Base-by-base conservation (phyloP, 306 rosid genomes). In the Morella rubra region DNA sequence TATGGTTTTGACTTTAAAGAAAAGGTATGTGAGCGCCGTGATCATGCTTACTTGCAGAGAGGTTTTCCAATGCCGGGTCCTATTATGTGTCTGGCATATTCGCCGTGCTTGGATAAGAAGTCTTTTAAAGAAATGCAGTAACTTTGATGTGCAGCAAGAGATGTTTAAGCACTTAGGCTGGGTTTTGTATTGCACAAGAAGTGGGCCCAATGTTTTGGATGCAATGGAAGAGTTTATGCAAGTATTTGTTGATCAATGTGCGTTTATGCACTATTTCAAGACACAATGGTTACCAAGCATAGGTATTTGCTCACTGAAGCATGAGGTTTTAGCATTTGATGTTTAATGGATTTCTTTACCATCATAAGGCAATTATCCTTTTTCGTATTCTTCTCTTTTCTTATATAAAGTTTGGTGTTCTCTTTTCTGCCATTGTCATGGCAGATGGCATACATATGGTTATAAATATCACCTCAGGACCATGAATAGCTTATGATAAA, bases 171-270 rank as follows among this genome's bases (percentile, higher is more conserved):
- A 84, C 56, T 75, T 92, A 77, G 90, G 93, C 9, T 82, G 93
- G 83, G 66, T 92, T 83, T 71, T 92, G 76, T 92, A 85, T 81
- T 84, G 86, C 84, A 76, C 89, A 72, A 87, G 88, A 81, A 81
- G 82, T 76, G 90, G 91, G 77, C 83, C 85, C 65, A 84, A 74
- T 86, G 76, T 87, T 68, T 72, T 76, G 83, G 93, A 81, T 78
- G 86, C 87, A 50, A 69, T 90, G 79, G 97, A 90, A 77, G 96
- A 92, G 86, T 83, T 92, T 77, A 83, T 81, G 93, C 90, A 90
- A 84, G 84, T 87, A 74, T 92, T 92, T 88, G 89, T 90, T 67
- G 97, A 92, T 82, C 97, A 92, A 68, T 73, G 85, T 83, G 83
- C 77, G 64, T 90, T 90, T 84, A 83, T 87, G 84, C 88, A 90